Conservation (phyloP, 331 rosid species). For the Quercus lobata region DNA sequence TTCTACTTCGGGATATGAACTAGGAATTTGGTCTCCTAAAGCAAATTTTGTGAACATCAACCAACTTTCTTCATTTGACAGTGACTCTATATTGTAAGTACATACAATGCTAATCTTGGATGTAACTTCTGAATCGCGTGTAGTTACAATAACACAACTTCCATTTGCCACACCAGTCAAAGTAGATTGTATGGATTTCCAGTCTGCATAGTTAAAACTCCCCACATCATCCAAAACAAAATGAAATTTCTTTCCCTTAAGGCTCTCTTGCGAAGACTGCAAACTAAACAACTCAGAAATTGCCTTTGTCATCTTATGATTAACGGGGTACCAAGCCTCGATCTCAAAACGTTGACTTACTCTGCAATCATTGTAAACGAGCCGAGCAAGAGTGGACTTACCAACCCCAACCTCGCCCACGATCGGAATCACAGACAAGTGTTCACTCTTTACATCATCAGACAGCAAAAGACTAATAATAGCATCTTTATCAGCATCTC, state of each 20-base stretch:
- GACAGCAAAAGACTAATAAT: background rate
- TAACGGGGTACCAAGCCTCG: constrained; percentile 27
- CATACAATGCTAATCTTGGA: background rate
- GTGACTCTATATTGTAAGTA: background rate
- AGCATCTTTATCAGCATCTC: constrained; percentile 23
- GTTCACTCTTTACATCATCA: background rate
- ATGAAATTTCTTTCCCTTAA: constrained; percentile 17
- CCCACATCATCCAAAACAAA: constrained; percentile 24
- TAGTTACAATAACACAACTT: constrained; percentile 13
- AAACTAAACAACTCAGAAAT: constrained; percentile 13
- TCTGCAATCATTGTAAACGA: constrained; percentile 10
- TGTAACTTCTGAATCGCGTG: no score
- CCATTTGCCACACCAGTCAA: constrained; percentile 10
- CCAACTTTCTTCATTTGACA: background rate
- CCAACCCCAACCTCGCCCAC: constrained; percentile 30
- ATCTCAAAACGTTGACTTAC: constrained; percentile 2
- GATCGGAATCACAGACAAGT: constrained; percentile 18
- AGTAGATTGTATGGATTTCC: constrained; percentile 11
- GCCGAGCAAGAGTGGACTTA: constrained; percentile 39
- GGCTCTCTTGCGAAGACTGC: constrained; percentile 6
- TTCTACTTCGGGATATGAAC: no score
- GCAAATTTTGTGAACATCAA: no score
- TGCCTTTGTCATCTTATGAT: background rate
- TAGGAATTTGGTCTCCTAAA: no score
- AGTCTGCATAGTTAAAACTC: constrained; percentile 3